Conservation (phyloP, 1,284 basidiomycete species). For the Microbotryomycetes sp. region DNA sequence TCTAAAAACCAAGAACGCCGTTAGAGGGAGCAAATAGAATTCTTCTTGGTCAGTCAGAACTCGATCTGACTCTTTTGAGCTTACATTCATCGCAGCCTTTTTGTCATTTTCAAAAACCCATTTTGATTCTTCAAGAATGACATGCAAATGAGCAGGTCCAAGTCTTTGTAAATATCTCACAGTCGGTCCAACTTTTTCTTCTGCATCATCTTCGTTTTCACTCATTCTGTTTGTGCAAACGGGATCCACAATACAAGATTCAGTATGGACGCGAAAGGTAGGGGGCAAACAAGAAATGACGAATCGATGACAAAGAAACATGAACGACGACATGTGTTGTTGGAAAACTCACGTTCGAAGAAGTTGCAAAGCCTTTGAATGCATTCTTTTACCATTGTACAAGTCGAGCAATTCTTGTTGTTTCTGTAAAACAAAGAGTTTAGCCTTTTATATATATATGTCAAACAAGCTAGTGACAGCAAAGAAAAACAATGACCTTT, state of each 20-base stretch:
- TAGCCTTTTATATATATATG: neutral
- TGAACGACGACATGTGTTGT: neutral
- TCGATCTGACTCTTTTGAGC: no score
- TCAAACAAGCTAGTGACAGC: neutral
- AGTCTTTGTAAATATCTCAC: conserved; percentile 87
- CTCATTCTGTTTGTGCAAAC: conserved; percentile 55
- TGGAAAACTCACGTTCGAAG: conserved; percentile 61
- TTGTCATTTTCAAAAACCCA: conserved; percentile 78
- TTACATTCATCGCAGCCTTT: conserved; percentile 67
- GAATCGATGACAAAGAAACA: conserved; percentile 1
- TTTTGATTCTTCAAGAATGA: conserved; percentile 68
- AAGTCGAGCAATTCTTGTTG: conserved; percentile 82
- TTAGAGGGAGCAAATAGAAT: neutral
- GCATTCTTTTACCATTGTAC: conserved; percentile 93
- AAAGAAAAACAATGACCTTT: conserved; percentile 53
- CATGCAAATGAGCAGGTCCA: conserved; percentile 67
- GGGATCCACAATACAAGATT: neutral
- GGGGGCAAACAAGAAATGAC: neutral
- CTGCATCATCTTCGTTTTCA: conserved; percentile 66
- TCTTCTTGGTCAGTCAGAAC: no score
- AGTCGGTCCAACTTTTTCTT: conserved; percentile 74
- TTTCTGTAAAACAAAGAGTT: conserved; percentile 57
- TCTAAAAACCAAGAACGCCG: no score
- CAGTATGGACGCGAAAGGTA: neutral
- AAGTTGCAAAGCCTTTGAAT: conserved; percentile 74